These are phyloP conservation scores for Lentinula novae-zelandiae DNA, from an alignment of 1,284 basidiomycete species.

Conservation along the genomic window DNA sequence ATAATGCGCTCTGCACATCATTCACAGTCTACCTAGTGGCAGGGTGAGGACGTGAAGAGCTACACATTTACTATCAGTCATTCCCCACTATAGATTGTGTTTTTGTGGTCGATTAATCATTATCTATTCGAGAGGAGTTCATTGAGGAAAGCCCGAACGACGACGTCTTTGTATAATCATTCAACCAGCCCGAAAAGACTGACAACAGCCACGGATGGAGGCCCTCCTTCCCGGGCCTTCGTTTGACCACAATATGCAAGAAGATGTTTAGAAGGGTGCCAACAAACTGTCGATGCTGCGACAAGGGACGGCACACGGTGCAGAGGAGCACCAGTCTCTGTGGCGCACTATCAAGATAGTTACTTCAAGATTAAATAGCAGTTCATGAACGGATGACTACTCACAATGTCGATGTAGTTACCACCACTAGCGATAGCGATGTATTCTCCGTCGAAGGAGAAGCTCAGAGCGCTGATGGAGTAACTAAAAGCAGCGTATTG, in stretches of 20 bases:
- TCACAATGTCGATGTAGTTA: constrained; percentile 73
- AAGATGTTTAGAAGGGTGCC: constrained; percentile 76
- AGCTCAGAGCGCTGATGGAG: constrained; percentile 70
- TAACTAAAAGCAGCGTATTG: constrained; percentile 38
- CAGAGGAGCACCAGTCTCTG: constrained; percentile 65
- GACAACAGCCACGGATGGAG: constrained; percentile 59
- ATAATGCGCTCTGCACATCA: background rate
- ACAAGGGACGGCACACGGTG: constrained; percentile 67
- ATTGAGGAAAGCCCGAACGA: background rate
- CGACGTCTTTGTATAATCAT: background rate
- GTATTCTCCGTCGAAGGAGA: constrained; percentile 78
- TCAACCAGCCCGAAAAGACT: constrained; percentile 56
- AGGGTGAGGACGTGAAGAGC: too few relatives aligned
- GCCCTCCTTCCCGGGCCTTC: constrained; percentile 54
- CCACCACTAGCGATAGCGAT: constrained; percentile 69
- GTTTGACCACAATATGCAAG: constrained; percentile 78
- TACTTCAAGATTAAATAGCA: background rate
- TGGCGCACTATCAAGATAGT: constrained; percentile 51
- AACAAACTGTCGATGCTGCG: constrained; percentile 64
- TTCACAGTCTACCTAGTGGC: too few relatives aligned
- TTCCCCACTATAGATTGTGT: too few relatives aligned
- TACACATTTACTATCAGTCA: too few relatives aligned
- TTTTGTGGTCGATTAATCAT: too few relatives aligned
- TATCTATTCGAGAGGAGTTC: too few relatives aligned
- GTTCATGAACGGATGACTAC: constrained; percentile 17